Conservation (phyloP, 768 basidiomycete species). For the Antrodiella citrinella region DNA sequence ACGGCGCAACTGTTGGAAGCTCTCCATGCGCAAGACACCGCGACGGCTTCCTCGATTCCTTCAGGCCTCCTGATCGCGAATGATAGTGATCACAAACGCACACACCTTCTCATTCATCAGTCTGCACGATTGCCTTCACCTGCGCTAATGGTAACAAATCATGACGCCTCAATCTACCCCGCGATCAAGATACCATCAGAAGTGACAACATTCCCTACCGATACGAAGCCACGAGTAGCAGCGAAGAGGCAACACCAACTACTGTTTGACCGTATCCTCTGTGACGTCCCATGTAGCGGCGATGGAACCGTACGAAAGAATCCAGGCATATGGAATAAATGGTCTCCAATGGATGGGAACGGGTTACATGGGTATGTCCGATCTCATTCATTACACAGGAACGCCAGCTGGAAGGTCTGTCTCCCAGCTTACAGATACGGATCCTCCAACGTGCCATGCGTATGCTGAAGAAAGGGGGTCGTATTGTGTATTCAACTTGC, state of each 20-base stretch:
- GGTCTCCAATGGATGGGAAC: conserved; percentile 85
- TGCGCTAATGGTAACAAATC: conserved; percentile 90
- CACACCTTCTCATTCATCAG: conserved; percentile 96
- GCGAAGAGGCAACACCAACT: conserved; percentile 41
- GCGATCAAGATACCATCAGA: conserved; percentile 41
- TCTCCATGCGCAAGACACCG: conserved; percentile 71
- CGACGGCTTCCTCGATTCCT: conserved; percentile 58
- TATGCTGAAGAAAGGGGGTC: conserved; percentile 76
- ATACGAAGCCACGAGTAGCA: conserved; percentile 23
- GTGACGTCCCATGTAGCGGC: conserved; percentile 96
- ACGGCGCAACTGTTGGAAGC: conserved; percentile 96
- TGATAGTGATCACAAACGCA: conserved; percentile 89
- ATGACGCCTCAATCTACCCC: conserved; percentile 87
- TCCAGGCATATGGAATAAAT: conserved; percentile 87
- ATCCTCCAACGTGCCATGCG: conserved; percentile 92
- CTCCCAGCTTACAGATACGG: conserved; percentile 73
- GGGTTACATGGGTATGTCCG: conserved; percentile 72
- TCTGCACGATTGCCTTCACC: conserved; percentile 90
- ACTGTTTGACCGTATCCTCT: conserved; percentile 87
- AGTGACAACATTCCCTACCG: conserved; percentile 23
- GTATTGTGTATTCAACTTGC: conserved; percentile 96
- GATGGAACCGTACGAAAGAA: conserved; percentile 97
- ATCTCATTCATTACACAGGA: background rate
- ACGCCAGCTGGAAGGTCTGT: conserved; percentile 1
- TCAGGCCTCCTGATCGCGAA: conserved; percentile 89